Evolutionary conservation across 306 rosid genomes (phyloP).

Genomic region (Cucurbita moschata): DNA sequence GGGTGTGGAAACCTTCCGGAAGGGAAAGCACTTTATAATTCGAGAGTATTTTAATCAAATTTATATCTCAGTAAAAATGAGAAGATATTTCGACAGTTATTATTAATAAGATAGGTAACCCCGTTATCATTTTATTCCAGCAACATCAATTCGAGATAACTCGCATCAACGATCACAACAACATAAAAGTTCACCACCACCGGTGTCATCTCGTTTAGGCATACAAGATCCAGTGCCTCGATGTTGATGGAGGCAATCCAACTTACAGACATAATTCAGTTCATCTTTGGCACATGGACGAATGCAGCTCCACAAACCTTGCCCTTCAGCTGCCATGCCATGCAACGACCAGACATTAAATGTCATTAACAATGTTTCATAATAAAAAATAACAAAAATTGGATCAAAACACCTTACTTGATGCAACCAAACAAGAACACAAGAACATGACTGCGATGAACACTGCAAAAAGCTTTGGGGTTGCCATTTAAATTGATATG

Average conservation of each 20-base stretch:
- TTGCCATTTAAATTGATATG: background rate
- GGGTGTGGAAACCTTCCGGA: too few relatives aligned
- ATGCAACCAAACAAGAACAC: background rate
- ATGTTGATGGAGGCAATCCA: background rate
- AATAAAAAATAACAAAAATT: too few relatives aligned
- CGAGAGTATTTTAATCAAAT: too few relatives aligned
- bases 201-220: background rate
- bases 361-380: too few relatives aligned
- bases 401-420: background rate
- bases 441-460: background rate
- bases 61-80: too few relatives aligned
- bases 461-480: background rate
- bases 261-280: background rate
- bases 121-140: too few relatives aligned
- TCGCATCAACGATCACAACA: background rate
- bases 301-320: background rate
- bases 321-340: background rate
- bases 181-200: background rate
- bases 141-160: too few relatives aligned
- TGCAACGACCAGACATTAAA: too few relatives aligned
- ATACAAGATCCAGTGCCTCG: background rate
- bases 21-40: too few relatives aligned
- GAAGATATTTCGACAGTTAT: too few relatives aligned
- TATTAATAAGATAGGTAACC: too few relatives aligned
- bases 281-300: background rate